A percentile compares a stretch with the other conserved stretches of the same genome.
phyloP scores from a whole-genome alignment of 2,329 filamentous ascomycete species.

The Rugonectria rugulosa region DNA sequence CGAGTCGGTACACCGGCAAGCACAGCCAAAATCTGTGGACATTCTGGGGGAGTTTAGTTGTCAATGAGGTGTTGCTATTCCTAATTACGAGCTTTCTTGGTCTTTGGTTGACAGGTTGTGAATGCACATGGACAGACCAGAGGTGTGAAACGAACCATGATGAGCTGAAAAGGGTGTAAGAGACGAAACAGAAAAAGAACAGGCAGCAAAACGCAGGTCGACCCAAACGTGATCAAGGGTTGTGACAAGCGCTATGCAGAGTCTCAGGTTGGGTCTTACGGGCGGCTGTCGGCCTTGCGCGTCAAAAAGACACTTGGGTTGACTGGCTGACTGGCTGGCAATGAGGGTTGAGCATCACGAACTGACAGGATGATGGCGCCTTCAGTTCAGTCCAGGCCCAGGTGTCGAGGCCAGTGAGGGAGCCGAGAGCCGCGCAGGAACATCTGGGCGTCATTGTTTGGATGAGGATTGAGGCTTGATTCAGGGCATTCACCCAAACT shows the following conservation, averaged over 20 bases:
- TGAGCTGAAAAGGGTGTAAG: too few relatives aligned
- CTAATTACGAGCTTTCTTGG: not conserved
- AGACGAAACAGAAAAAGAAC: too few relatives aligned
- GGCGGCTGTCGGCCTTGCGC: not conserved
- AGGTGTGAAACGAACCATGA: too few relatives aligned
- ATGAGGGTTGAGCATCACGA: too few relatives aligned
- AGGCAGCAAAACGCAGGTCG: too few relatives aligned
- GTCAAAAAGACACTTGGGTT: not conserved
- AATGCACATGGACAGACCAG: too few relatives aligned
- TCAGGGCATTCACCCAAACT: not conserved
- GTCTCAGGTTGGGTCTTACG: not conserved
- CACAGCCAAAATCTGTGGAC: not conserved
- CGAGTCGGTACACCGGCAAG: conserved; percentile 33
- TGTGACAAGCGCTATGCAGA: not conserved
- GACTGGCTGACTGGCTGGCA: not conserved
- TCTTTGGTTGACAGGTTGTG: not conserved
- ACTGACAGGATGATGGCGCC: too few relatives aligned
- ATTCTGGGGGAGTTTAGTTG: not conserved
- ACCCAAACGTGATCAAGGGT: not conserved
- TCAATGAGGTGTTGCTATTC: not conserved
- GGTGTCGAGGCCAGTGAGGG: not conserved
- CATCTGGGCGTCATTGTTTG: conserved; percentile 1
- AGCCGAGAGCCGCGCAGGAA: conserved; percentile 14
- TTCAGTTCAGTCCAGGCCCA: not conserved
- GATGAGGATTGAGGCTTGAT: not conserved